Evolutionary conservation across 306 rosid species (phyloP), one percentile per base, ranked within the genome.

Genomic region (Cyamopsis tetragonoloba): DNA sequence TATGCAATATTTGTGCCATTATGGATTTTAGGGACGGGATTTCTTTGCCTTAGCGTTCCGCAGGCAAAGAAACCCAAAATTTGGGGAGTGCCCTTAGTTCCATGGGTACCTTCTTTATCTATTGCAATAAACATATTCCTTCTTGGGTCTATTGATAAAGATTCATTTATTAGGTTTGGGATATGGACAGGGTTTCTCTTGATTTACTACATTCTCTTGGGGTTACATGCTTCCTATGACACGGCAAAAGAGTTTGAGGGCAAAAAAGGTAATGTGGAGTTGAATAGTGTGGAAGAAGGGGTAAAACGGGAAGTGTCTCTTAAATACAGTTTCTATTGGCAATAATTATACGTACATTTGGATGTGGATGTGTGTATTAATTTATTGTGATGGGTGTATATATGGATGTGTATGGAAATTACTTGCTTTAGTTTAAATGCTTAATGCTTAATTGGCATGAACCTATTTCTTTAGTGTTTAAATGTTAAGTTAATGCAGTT

Each of bases 81-180:
- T 3, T 91, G 97, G 97, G 97, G 95, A 0, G 90, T 84, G 10
- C 97, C 97, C 0, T 38, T 91, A 55, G 88, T 91, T 27, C 97
- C 97, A 1, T 91, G 85, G 90, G 23, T 91, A 22, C 97, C 97
- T 15, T 86, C 92, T 1, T 5, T 78, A 0, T 91, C 97, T 0
- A 86, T 91, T 27, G 86, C 84, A 35, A 79, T 91, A 2, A 91
- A 91, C 73, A 70, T 91, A 10, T 91, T 91, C 78, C 85, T 91
- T 48, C 84, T 91, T 12, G 97, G 97, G 28, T 91, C 97, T 1
- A 82, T 88, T 14, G 96, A 90, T 24, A 70, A 6, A 6, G 17
- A 41, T 0, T 90, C 96, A 0, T 90, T 74, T 53, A 42, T 56
- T 2, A 79, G 83, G 51, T 79, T 79, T 44, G 80, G 70, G 43